phyloP scores from a whole-genome alignment of 108 stramenopile species.

The Schizochytrium sp. region DNA sequence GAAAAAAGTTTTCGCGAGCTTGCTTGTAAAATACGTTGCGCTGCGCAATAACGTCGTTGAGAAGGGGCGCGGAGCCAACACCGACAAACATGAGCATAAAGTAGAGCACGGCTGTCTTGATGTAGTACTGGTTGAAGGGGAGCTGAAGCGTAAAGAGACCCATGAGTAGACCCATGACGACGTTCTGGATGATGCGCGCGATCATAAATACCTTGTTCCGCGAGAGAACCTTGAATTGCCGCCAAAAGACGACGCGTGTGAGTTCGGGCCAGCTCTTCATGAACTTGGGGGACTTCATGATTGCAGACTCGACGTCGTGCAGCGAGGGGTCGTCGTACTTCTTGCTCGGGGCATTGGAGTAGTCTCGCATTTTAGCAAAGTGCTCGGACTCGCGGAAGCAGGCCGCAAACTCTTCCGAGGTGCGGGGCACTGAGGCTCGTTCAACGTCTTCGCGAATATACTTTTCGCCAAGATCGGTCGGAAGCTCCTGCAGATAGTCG shows the following conservation, averaged over 20 bases:
- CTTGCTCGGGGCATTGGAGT: neutral
- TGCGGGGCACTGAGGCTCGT: neutral
- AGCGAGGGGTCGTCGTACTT: neutral
- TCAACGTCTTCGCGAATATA: neutral
- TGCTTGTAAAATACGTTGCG: conserved; percentile 74
- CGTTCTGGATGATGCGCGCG: conserved; percentile 40
- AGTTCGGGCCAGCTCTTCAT: neutral
- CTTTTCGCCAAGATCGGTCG: neutral
- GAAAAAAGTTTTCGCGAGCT: conserved; percentile 69
- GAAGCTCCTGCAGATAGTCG: conserved; percentile 52
- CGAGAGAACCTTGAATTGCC: conserved; percentile 49
- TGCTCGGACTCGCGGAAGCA: neutral
- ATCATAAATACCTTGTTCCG: conserved; percentile 50
- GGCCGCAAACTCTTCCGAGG: neutral
- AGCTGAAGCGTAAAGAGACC: conserved; percentile 26
- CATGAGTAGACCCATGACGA: conserved; percentile 55
- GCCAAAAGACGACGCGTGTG: conserved; percentile 25
- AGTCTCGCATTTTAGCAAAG: neutral
- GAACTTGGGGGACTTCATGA: neutral
- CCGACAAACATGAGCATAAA: conserved; percentile 52
- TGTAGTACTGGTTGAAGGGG: neutral
- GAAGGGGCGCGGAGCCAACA: conserved; percentile 55
- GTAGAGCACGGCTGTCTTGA: conserved; percentile 14
- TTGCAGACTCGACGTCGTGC: neutral
- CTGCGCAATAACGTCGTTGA: conserved; percentile 60